phyloP scores from a whole-genome alignment of 495 filamentous ascomycete species.

The Penicillium mononematosum region DNA sequence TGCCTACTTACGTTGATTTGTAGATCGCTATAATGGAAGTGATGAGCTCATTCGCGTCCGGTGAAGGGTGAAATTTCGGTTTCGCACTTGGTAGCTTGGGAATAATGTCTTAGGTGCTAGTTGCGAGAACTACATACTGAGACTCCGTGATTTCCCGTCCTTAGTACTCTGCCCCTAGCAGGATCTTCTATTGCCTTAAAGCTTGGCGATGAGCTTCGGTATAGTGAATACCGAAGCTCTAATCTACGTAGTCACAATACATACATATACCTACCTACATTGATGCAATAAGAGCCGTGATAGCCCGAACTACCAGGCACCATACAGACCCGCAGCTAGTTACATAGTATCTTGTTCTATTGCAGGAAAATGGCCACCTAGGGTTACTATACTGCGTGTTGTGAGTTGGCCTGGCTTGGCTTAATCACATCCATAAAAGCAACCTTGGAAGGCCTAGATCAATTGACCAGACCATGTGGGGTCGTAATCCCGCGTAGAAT shows the following conservation, averaged over 20 bases:
- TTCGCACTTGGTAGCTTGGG: no score
- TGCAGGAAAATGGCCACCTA: not conserved
- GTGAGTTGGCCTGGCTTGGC: not conserved
- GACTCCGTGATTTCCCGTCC: not conserved
- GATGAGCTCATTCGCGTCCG: not conserved
- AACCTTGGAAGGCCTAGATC: not conserved
- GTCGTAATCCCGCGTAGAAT: not conserved
- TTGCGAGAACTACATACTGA: not conserved
- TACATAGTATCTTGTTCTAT: not conserved
- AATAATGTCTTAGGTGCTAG: not conserved
- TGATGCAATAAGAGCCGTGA: not conserved
- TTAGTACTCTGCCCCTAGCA: not conserved
- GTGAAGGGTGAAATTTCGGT: not conserved
- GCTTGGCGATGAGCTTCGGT: no score
- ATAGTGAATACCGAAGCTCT: not conserved
- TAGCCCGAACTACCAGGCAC: not conserved
- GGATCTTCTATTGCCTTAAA: no score
- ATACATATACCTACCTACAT: not conserved
- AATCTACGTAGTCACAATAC: not conserved
- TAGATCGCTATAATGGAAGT: not conserved
- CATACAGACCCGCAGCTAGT: not conserved
- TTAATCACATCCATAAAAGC: not conserved
- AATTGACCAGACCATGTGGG: not conserved
- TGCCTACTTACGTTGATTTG: not conserved
- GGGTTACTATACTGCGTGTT: not conserved